Evolutionary conservation across 2,329 filamentous ascomycete species (phyloP).

Genomic region (Aureobasidium sp.): DNA sequence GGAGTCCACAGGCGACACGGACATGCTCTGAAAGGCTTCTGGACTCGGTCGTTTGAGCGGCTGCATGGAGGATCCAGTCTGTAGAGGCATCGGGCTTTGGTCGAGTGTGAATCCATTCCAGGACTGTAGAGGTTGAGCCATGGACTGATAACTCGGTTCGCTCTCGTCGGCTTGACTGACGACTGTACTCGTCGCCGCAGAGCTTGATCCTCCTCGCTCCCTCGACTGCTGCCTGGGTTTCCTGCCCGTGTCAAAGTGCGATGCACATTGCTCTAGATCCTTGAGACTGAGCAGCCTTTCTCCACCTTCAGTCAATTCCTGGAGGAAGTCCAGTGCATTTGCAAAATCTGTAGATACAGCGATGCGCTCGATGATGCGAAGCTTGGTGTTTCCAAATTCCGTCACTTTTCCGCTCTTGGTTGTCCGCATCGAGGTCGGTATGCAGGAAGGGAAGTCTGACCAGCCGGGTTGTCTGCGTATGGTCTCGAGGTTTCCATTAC

Average conservation of each 20-base stretch:
- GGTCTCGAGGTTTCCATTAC: background rate
- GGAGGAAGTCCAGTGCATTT: background rate
- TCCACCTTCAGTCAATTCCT: background rate
- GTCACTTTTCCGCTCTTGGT: conserved; percentile 12
- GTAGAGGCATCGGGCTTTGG: background rate
- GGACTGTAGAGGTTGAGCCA: background rate
- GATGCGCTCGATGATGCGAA: conserved; percentile 12
- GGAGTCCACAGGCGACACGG: background rate
- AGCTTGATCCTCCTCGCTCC: background rate
- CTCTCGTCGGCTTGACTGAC: background rate
- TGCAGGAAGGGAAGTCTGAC: background rate
- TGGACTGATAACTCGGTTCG: background rate
- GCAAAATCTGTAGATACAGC: background rate
- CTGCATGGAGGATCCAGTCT: background rate
- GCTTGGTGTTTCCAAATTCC: conserved; percentile 11
- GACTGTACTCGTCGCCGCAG: background rate
- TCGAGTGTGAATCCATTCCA: background rate
- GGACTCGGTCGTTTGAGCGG: conserved; percentile 5
- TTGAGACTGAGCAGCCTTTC: background rate
- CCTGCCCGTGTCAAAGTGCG: background rate
- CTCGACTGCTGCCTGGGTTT: background rate
- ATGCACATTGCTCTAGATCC: conserved; percentile 3
- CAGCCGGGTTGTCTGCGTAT: conserved; percentile 7
- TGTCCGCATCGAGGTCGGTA: background rate
- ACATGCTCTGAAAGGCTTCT: background rate